Base-by-base conservation (phyloP, 768 basidiomycete species). In the Vararia minispora region DNA sequence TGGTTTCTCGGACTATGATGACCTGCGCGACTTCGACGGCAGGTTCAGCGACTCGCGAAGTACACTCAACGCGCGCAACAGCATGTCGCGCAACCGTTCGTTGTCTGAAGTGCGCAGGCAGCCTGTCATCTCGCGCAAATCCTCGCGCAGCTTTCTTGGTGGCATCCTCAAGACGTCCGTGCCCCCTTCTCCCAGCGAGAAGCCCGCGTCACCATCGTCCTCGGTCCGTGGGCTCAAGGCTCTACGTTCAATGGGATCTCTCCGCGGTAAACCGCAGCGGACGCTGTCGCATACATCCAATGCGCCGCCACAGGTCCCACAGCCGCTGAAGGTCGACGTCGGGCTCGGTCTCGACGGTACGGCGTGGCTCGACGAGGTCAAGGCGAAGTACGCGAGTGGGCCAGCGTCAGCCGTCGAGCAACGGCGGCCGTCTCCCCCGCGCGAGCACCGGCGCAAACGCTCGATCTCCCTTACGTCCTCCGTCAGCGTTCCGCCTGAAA, bases 1-100 rank as follows among this genome's bases (percentile, higher is more conserved):
- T 49, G 63, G 65, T 23, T 85, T 84, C 57, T 87, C 84, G 52
- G 87, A 89, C 47, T 91, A 90, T 46, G 87, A 91, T 44, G 87
- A 91, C 58, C 58, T 91, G 33, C 68, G 75, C 16, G 87, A 91
- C 53, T 91, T 91, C 37, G 82, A 88, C 23, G 87, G 87, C 28
- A 71, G 81, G 7, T 91, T 89, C 46, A n/a, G n/a, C n/a, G 83
- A 81, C 48, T 88, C 86, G 51, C 69, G 66, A 43, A 87, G 82
- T 52, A 86, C 84, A 0, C 57, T 86, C 7, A 79, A 71, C 6
- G 65, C 66, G 26, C 43, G 45, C 11, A 65, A 65, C 22, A 57
- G 56, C 9, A 44, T 46, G 6, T 55, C 55, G 8, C 49, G 52
- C 10, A 48, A 54, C 30, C 46, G 52, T 21, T 47, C 50, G 13